These are phyloP conservation scores for Naganishia friedmannii DNA, from an alignment of 768 basidiomycete species.

Conservation along the genomic window DNA sequence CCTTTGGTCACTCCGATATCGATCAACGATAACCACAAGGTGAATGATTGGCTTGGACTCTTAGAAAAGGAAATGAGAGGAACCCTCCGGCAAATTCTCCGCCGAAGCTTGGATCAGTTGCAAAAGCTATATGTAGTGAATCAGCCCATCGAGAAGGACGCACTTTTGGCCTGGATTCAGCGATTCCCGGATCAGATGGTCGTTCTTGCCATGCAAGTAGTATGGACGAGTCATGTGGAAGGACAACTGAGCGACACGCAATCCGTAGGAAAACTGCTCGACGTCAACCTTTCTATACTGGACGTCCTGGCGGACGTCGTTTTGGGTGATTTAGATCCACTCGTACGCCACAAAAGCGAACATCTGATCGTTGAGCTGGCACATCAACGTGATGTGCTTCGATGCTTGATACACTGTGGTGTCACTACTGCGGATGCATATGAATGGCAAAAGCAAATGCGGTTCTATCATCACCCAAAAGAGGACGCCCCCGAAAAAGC, in stretches of 20 bases:
- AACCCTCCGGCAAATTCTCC: constrained; percentile 77
- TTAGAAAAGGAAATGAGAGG: constrained; percentile 89
- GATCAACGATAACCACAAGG: constrained; percentile 90
- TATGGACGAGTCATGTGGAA: constrained; percentile 70
- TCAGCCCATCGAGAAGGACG: constrained; percentile 61
- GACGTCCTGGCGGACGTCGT: constrained; percentile 97
- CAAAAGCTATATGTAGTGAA: constrained; percentile 73
- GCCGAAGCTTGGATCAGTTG: constrained; percentile 74
- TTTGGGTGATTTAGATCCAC: constrained; percentile 77
- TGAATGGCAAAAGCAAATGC: constrained; percentile 96
- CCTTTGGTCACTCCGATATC: constrained; percentile 75
- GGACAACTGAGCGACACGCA: constrained; percentile 57
- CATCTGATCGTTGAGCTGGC: constrained; percentile 98
- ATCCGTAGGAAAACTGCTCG: constrained; percentile 65
- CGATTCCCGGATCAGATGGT: constrained; percentile 93
- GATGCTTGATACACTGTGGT: constrained; percentile 67
- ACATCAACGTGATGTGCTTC: constrained; percentile 92
- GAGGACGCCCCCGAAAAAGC: constrained; percentile 75
- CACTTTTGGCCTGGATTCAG: constrained; percentile 85
- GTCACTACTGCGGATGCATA: constrained; percentile 70
- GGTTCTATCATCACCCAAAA: constrained; percentile 79
- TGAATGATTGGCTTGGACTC: constrained; percentile 95
- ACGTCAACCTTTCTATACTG: constrained; percentile 73
- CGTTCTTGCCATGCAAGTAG: constrained; percentile 89
- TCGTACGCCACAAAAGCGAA: constrained; percentile 96